These are phyloP conservation scores for Fusarium sp. DNA, from an alignment of 2,329 filamentous ascomycete genomes.

Conservation along the genomic window DNA sequence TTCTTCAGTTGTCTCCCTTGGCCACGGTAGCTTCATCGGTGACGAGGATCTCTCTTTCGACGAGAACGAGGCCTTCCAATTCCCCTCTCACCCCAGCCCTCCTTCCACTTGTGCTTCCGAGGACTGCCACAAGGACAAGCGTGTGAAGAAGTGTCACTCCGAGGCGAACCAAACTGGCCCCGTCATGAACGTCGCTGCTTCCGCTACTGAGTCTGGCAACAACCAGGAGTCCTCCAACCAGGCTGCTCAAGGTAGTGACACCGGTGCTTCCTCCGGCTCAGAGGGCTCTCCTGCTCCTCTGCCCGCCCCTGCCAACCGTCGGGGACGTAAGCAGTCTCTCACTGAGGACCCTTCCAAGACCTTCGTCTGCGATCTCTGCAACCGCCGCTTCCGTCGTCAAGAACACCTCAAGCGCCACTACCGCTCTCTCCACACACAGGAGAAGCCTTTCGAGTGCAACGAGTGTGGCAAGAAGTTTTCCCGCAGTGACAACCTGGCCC, in stretches of 20 bases:
- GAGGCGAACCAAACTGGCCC: slow-evolving; percentile 55
- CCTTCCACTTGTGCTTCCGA: slow-evolving; percentile 52
- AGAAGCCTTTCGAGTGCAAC: slow-evolving; percentile 97
- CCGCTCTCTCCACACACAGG: slow-evolving; percentile 96
- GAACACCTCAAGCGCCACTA: slow-evolving; percentile 99
- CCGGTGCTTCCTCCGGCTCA: slow-evolving; percentile 56
- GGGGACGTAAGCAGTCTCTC: slow-evolving; percentile 96
- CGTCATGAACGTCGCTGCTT: slow-evolving; percentile 56
- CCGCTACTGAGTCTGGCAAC: slow-evolving; percentile 50
- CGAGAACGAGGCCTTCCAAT: slow-evolving; percentile 70
- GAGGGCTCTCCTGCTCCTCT: slow-evolving; percentile 57
- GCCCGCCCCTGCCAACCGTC: slow-evolving; percentile 79
- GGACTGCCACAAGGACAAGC: slow-evolving; percentile 67
- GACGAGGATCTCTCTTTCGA: slow-evolving; percentile 82
- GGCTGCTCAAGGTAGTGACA: slow-evolving; percentile 53
- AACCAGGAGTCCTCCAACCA: slow-evolving; percentile 53
- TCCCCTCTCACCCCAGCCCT: slow-evolving; percentile 72
- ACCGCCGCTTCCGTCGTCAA: slow-evolving; percentile 95
- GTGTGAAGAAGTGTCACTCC: slow-evolving; percentile 64
- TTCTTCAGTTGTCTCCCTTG: slow-evolving; percentile 74
- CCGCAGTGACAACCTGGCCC: slow-evolving; percentile 94
- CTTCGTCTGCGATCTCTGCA: slow-evolving; percentile 96
- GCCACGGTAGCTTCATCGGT: slow-evolving; percentile 81
- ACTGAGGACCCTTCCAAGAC: slow-evolving; percentile 99
- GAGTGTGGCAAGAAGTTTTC: slow-evolving; percentile 99